A percentile compares a stretch with the other conserved stretches of the same genome.
Evolutionary conservation across 2,329 filamentous ascomycete species (phyloP).

Genomic region (Arthrobotrys sinensis): DNA sequence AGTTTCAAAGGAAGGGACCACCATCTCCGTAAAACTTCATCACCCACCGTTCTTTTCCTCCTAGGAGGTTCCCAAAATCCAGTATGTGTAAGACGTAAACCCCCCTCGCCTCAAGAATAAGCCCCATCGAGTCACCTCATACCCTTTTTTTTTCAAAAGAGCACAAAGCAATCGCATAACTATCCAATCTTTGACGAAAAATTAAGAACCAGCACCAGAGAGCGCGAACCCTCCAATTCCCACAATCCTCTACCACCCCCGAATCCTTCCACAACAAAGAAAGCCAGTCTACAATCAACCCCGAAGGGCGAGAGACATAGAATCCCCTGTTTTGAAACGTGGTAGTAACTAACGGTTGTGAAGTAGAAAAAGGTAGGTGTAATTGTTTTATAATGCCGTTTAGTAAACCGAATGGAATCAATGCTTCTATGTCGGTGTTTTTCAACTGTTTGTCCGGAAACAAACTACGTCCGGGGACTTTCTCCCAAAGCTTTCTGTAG

Average conservation of each 20-base stretch:
- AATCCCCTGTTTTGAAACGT: conserved; percentile 2
- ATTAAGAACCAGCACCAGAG: conserved; percentile 67
- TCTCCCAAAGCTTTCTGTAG: conserved; percentile 90
- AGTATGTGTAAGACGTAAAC: conserved; percentile 25
- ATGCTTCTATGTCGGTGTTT: conserved; percentile 99
- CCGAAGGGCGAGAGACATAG: conserved; percentile 63
- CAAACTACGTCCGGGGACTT: conserved; percentile 92
- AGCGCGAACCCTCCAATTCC: conserved; percentile 54
- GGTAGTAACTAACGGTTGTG: conserved; percentile 18
- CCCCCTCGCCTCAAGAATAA: conserved; percentile 99
- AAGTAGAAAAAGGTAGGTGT: conserved; percentile 66
- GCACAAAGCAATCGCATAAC: conserved; percentile 93
- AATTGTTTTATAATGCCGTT: conserved; percentile 75
- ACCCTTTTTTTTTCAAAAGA: conserved; percentile 63
- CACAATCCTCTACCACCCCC: conserved; percentile 67
- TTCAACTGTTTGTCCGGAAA: conserved; percentile 79
- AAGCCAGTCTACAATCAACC: conserved; percentile 65
- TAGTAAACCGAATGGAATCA: conserved; percentile 78
- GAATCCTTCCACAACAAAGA: conserved; percentile 62
- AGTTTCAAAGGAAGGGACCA: conserved; percentile 73
- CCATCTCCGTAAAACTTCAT: conserved; percentile 8
- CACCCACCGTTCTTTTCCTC: neutral
- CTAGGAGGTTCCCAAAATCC: conserved; percentile 10
- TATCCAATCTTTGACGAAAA: conserved; percentile 92
- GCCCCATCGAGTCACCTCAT: conserved; percentile 99